Evolutionary conservation across 768 basidiomycete species (phyloP).

Genomic region (Termitomyces sp.): DNA sequence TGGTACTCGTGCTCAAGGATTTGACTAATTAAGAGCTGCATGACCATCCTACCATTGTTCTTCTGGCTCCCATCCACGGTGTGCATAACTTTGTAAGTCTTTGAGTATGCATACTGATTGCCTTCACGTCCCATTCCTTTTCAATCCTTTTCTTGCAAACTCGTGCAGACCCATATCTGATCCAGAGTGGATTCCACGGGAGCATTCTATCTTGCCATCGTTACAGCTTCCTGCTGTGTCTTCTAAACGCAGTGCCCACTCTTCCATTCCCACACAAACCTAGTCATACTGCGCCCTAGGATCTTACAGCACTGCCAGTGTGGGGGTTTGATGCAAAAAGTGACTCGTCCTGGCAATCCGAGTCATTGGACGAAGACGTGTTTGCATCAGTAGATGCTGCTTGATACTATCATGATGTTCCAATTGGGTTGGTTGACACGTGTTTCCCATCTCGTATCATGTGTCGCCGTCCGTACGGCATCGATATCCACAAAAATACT

Average conservation of each 20-base stretch:
- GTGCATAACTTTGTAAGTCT: neutral
- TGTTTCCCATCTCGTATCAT: neutral
- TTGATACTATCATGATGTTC: too few relatives aligned
- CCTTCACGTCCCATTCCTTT: neutral
- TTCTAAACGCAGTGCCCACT: neutral
- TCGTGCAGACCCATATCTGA: neutral
- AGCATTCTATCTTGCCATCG: too few relatives aligned
- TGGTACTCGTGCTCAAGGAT: neutral
- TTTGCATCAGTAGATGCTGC: neutral
- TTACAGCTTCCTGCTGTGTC: neutral
- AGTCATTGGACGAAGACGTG: neutral
- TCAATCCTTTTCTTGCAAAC: neutral
- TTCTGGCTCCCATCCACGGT: neutral
- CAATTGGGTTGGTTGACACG: neutral
- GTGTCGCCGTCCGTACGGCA: neutral
- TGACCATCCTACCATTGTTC: neutral
- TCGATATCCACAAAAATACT: neutral
- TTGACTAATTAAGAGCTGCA: slow-evolving; percentile 2
- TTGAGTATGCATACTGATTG: neutral
- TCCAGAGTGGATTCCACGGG: neutral
- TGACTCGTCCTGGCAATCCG: neutral
- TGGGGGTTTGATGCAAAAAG: neutral
- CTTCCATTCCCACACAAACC: neutral
- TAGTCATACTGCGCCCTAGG: neutral
- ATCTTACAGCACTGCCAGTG: neutral